Conservation (phyloP, 2,329 filamentous ascomycete species). For the Tolypocladium pustulatum region DNA sequence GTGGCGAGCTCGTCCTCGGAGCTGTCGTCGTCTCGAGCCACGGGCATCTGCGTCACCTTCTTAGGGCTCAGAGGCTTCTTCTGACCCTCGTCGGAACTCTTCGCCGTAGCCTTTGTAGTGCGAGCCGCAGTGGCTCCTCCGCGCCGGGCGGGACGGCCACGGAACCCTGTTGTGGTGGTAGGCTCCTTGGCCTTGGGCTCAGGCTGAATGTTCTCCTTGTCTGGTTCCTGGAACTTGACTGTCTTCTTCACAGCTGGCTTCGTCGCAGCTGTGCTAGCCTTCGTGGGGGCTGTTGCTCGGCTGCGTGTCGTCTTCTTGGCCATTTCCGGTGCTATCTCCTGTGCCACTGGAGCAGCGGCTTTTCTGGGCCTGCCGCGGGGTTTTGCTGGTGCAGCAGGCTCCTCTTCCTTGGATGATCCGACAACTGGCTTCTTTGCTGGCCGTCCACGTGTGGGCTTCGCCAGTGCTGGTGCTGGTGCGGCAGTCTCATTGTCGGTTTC, state of each 20-base stretch:
- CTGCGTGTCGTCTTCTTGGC: conserved; percentile 20
- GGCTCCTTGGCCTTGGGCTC: conserved; percentile 24
- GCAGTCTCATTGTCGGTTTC: conserved; percentile 11
- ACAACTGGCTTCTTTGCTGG: conserved; percentile 15
- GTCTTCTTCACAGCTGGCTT: conserved; percentile 45
- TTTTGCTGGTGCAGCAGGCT: conserved; percentile 19
- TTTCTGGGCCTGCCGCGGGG: conserved; percentile 34
- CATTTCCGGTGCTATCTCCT: conserved; percentile 13
- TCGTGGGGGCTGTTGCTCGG: conserved; percentile 16
- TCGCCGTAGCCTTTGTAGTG: conserved; percentile 19
- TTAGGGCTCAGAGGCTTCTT: conserved; percentile 51
- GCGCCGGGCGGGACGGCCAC: conserved; percentile 33
- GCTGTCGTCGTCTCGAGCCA: conserved; percentile 29
- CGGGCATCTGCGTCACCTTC: conserved; percentile 49
- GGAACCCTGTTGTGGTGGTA: conserved; percentile 23
- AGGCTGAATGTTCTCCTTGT: conserved; percentile 52
- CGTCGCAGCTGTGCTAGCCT: conserved; percentile 18
- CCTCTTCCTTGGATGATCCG: conserved; percentile 12
- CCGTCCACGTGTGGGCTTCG: conserved; percentile 18
- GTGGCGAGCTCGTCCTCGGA: conserved; percentile 52
- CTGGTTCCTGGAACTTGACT: conserved; percentile 53
- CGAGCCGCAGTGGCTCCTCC: conserved; percentile 18
- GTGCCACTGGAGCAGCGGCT: conserved; percentile 9
- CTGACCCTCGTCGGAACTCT: conserved; percentile 15
- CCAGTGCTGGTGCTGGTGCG: conserved; percentile 6